Base-by-base conservation (phyloP, 2,329 filamentous ascomycete genomes). In the Epichloe coenophiala region DNA sequence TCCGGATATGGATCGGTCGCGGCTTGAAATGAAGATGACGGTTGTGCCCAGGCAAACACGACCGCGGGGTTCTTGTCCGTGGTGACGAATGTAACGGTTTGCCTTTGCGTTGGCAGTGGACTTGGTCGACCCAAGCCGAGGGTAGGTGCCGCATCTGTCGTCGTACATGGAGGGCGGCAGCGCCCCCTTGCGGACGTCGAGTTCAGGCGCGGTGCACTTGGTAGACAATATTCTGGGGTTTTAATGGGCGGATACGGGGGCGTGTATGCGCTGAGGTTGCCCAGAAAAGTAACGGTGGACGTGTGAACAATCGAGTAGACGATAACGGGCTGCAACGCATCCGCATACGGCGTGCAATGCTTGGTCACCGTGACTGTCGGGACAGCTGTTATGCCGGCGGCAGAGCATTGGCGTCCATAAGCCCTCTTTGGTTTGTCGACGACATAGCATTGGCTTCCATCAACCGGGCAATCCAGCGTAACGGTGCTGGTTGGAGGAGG, bases 51-150 rank as follows among this genome's bases (percentile, higher is more conserved):
- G 1, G 70, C 58, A 53, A 66, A 64, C 3, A 76, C 67, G 15
- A 77, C 72, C 8, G 71, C 68, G 0, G 76, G 75, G 50, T 78
- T 78, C 58, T 77, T 78, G 58, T 77, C 75, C 3, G 75, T 77
- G 2, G 74, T 77, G 47, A 73, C 59, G 45, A 76, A 71, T 3
- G 69, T 73, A 44, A 74, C 56, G 5, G 2, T 31, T 8, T 37
- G 45, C 15, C 45, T 41, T n/a, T 1, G 0, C 27, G 2, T 3
- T 31, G 27, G 27, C 8, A 3, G 1, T 9, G 7, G 7, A 8
- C 7, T 8, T 15, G 36, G 49, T 17, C 4, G n/a, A 11, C n/a
- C n/a, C 15, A 37, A 9, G 27, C 27, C 27, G 7, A 31, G 7
- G 27, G 1, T 0, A 11, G 27, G 27, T 31, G 8, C 9, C 9